Conservation (phyloP, 306 rosid species). For the Quercus gilva region DNA sequence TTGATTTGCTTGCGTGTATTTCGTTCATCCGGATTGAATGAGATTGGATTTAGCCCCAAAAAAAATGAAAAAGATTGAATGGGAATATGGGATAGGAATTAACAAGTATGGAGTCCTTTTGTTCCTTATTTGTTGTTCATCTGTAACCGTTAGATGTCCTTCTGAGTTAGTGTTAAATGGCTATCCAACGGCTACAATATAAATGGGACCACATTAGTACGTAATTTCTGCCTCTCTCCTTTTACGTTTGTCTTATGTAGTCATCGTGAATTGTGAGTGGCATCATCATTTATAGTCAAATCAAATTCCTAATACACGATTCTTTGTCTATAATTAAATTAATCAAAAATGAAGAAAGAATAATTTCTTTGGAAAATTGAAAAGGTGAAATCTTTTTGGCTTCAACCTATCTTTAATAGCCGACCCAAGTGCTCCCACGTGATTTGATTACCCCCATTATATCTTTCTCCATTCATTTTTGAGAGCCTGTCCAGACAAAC, state of each 20-base stretch:
- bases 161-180: background rate
- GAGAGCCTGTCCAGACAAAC: too few relatives aligned
- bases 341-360: background rate
- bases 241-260: background rate
- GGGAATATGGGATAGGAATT: too few relatives aligned
- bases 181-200: background rate
- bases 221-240: background rate
- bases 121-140: background rate
- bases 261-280: background rate
- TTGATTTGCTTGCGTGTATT: too few relatives aligned
- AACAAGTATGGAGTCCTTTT: too few relatives aligned
- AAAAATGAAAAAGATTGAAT: too few relatives aligned
- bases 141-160: background rate
- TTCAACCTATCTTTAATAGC: background rate
- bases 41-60: too few relatives aligned
- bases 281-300: background rate
- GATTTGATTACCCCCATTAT: background rate
- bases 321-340: background rate
- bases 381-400: constrained; percentile 4
- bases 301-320: background rate
- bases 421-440: constrained; percentile 14
- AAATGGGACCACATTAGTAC: background rate
- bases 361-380: background rate
- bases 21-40: too few relatives aligned
- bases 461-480: background rate